Base-by-base conservation (phyloP, 2,329 filamentous ascomycete genomes). In the Talaromyces islandicus region DNA sequence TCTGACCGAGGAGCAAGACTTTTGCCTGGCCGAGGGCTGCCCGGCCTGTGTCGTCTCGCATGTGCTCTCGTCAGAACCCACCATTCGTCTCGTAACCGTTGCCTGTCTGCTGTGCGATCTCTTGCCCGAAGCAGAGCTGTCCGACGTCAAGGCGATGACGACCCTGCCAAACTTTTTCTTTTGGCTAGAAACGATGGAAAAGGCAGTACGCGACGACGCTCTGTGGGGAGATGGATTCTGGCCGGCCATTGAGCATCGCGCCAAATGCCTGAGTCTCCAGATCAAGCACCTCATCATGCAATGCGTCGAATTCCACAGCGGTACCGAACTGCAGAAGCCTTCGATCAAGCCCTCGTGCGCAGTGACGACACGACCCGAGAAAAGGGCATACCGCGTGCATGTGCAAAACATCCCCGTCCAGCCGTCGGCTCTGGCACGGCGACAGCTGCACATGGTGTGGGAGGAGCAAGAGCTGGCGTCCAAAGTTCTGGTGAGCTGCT, bases 1-100 rank as follows among this genome's bases (percentile, higher is more conserved):
- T 61, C 69, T 86, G 24, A 75, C 73, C 11, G 82, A 84, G 56
- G 82, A 83, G 64, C 78, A 81, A 61, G 80, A 85, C 63, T 86
- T 83, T 82, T 84, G 81, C 65, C 73, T 78, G 60, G 83, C 81
- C 1, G 71, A 77, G 27, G 82, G 83, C 27, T 86, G 84, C 69
- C 83, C 83, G 32, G 74, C 74, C 53, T 78, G 76, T 62, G 72
- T 77, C 48, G 75, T 77, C 9, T 67, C 73, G 59, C 72, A 78
- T 59, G 74, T 77, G 50, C 66, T 78, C 17, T 68, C 77, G 59
- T 77, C 75, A n/a, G 76, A 78, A 59, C 76, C 76, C 11, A 77
- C 74, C 1, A 77, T 78, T 59, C 74, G 76, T 5, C 72, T 78
- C 46, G 70, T 77, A 7, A 71, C 75, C 6, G 74, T 77, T 32